phyloP scores from a whole-genome alignment of 495 filamentous ascomycete genomes.

The Penicillium turbatum region DNA sequence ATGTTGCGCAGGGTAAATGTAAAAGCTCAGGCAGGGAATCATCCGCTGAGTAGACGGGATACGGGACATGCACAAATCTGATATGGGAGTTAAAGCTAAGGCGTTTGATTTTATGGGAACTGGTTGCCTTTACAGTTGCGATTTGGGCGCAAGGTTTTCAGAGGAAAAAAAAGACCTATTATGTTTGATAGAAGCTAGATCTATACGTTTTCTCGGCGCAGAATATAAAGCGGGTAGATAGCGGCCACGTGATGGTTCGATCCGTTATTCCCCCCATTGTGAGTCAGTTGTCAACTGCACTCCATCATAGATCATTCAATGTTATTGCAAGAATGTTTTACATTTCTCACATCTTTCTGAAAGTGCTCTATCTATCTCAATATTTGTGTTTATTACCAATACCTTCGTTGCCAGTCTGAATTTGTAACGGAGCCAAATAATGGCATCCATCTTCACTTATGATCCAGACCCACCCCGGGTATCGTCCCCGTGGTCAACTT shows the following conservation, averaged over 20 bases:
- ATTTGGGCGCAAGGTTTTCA: not conserved
- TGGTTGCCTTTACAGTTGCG: not conserved
- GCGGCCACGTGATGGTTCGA: not conserved
- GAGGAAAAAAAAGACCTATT: not conserved
- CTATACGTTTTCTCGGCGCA: not conserved
- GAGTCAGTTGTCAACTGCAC: conserved; percentile 4
- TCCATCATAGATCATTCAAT: conserved; percentile 2
- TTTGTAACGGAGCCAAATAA: conserved; percentile 30
- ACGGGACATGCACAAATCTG: not conserved
- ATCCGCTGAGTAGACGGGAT: conserved; percentile 21
- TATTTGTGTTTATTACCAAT: conserved; percentile 17
- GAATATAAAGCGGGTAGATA: not conserved
- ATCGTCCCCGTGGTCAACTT: conserved; percentile 79
- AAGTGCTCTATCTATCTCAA: not conserved
- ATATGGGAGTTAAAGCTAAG: conserved; percentile 1
- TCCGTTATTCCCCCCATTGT: conserved; percentile 2
- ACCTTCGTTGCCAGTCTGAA: conserved; percentile 8
- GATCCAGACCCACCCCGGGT: conserved; percentile 84
- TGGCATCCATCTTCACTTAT: conserved; percentile 96
- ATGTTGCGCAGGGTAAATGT: conserved; percentile 86
- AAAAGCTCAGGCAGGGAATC: conserved; percentile 46
- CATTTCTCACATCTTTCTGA: not conserved
- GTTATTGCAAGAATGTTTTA: not conserved
- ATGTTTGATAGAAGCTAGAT: not conserved
- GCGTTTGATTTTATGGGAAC: not conserved